Evolutionary conservation across 352 stramenopile species (phyloP).

Genomic region (Pythium periplocum): DNA sequence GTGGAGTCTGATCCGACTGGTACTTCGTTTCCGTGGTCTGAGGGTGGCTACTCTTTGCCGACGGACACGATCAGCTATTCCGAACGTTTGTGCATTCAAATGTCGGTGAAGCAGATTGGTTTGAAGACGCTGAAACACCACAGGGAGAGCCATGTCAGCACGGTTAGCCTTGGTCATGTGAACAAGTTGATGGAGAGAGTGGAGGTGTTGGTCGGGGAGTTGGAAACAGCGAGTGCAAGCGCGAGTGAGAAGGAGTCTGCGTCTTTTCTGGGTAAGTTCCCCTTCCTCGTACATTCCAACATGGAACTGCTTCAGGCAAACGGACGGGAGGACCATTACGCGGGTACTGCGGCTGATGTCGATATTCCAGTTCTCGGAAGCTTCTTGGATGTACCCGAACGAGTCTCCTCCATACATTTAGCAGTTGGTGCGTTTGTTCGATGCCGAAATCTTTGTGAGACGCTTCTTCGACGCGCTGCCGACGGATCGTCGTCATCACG

Average conservation of each 20-base stretch:
- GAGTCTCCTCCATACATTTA: slow-evolving; percentile 64
- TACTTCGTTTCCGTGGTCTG: slow-evolving; percentile 57
- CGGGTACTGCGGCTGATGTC: slow-evolving; percentile 63
- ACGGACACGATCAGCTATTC: slow-evolving; percentile 45
- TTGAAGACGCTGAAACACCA: slow-evolving; percentile 68
- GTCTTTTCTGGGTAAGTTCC: slow-evolving; percentile 27
- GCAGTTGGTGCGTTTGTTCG: slow-evolving; percentile 78
- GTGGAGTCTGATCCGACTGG: slow-evolving; percentile 58
- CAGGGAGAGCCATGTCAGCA: slow-evolving; percentile 30
- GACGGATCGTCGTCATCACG: slow-evolving; percentile 88
- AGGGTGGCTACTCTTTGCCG: slow-evolving; percentile 47
- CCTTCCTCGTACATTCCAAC: slow-evolving; percentile 55
- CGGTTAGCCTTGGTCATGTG: slow-evolving; percentile 33
- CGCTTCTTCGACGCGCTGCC: slow-evolving; percentile 67
- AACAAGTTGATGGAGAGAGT: slow-evolving; percentile 46
- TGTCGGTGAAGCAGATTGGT: slow-evolving; percentile 69
- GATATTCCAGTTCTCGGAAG: slow-evolving; percentile 66
- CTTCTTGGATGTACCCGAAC: slow-evolving; percentile 81
- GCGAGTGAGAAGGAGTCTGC: background rate
- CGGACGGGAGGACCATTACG: slow-evolving; percentile 67
- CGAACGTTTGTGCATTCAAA: slow-evolving; percentile 53
- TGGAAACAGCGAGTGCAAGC: slow-evolving; percentile 4
- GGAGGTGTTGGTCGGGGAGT: slow-evolving; percentile 39
- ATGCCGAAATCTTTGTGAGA: slow-evolving; percentile 73
- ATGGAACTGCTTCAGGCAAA: slow-evolving; percentile 47